These are phyloP conservation scores for Malassezia vespertilionis DNA, from an alignment of 1,284 basidiomycete genomes.

Conservation along the genomic window DNA sequence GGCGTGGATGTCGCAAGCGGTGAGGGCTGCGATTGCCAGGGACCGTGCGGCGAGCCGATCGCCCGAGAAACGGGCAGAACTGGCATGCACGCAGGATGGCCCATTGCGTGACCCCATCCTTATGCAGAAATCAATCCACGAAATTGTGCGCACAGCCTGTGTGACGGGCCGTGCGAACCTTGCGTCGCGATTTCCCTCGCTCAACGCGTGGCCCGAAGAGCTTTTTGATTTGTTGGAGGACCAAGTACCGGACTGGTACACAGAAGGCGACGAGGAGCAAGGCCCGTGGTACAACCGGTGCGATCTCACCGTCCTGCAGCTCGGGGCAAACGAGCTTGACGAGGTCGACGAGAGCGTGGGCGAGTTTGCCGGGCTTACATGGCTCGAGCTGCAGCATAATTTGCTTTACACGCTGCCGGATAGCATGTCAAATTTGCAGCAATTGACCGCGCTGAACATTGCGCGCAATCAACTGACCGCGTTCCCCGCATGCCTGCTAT, in stretches of 20 bases:
- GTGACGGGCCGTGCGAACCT: conserved; percentile 7
- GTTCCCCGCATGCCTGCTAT: conserved; percentile 26
- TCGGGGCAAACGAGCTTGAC: conserved; percentile 27
- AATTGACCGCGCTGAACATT: conserved; percentile 31
- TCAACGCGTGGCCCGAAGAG: neutral
- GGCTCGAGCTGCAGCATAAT: conserved; percentile 37
- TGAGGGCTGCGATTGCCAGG: neutral
- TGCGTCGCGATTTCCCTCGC: neutral
- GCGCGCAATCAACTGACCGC: conserved; percentile 27
- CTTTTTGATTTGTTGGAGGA: conserved; percentile 2
- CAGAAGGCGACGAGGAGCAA: neutral
- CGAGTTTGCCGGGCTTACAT: conserved; percentile 25
- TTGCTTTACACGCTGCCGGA: conserved; percentile 23
- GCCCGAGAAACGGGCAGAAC: neutral
- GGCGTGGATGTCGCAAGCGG: conserved; percentile 12
- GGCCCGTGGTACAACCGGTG: conserved; percentile 28
- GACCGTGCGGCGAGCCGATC: neutral
- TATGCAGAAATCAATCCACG: neutral
- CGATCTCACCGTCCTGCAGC: conserved; percentile 24
- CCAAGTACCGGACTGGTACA: conserved; percentile 6
- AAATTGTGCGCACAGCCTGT: conserved; percentile 2
- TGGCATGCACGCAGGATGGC: neutral
- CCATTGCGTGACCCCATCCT: neutral
- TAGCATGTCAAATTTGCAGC: conserved; percentile 22
- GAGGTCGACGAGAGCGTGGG: conserved; percentile 25